Evolutionary conservation across 2,329 filamentous ascomycete genomes (phyloP).

Genomic region (Hypoxylon sp.): DNA sequence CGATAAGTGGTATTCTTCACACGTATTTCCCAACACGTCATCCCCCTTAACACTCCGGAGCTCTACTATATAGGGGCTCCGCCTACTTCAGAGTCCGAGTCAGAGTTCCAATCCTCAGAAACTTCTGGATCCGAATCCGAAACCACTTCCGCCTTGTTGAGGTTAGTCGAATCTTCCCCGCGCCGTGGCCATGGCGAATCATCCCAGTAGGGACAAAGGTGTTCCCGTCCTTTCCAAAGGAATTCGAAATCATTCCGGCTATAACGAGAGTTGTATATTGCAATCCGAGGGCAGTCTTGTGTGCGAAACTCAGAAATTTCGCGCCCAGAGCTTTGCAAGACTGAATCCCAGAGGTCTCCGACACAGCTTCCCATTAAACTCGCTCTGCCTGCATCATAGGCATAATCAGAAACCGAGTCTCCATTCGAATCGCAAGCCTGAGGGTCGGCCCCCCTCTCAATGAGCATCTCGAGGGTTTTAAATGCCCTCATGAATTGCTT

Average conservation of each 20-base stretch:
- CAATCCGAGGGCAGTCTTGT: background rate
- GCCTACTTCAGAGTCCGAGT: background rate
- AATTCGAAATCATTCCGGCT: background rate
- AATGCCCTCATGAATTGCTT: background rate
- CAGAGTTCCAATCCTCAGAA: background rate
- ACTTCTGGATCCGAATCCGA: background rate
- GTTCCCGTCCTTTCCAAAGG: conserved; percentile 6
- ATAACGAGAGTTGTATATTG: background rate
- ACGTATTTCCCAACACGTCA: background rate
- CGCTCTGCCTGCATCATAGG: background rate
- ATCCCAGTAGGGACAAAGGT: conserved; percentile 8
- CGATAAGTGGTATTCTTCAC: background rate
- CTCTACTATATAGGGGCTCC: background rate
- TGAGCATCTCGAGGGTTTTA: background rate
- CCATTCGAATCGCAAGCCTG: background rate
- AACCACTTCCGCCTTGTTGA: background rate
- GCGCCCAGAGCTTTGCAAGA: background rate
- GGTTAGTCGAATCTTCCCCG: background rate
- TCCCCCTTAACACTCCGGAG: background rate
- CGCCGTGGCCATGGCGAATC: background rate
- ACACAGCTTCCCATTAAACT: background rate
- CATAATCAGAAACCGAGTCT: background rate
- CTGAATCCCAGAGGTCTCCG: conserved; percentile 3
- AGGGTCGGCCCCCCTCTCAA: background rate
- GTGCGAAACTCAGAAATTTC: conserved; percentile 1